Evolutionary conservation across 148 eudicot species (phyloP), one percentile per base, ranked within the genome.

Genomic region (Cornus controversa): DNA sequence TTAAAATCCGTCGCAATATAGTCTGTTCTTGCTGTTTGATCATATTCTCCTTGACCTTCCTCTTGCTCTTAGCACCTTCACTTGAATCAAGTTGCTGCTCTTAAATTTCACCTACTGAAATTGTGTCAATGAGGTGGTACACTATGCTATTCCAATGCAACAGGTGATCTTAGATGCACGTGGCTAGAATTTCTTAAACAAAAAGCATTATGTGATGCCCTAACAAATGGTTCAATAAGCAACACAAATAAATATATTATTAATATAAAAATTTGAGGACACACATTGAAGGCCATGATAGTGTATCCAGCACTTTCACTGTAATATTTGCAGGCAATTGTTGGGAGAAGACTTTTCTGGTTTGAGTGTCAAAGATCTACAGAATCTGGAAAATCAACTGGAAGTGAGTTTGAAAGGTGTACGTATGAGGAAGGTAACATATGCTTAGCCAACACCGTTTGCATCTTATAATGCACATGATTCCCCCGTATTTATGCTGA

Each of bases 271-370:
- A 13, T 36, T 74, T 64, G 37, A 75, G 45, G n/a, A 66, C 45
- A 34, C 78, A 11, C 42, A 18, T 66, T 66, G 47, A n/a, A n/a
- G 70, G 71, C 76, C 58, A 42, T 60, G 25, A 60, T 20, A 60
- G 18, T 50, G 57, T n/a, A 60, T 20, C 64, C 64, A 22, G 20
- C 24, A 60, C 64, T 60, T 60, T 6, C 25, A 60, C 34, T 16
- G 27, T 68, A 72, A 72, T 67, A 67, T 73, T 78, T 85, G 82
- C 90, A 95, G 98, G 91, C 87, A 87, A 77, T 91, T 93, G 45
- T 45, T 86, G 86, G 97, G 98, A 79, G 90, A 91, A 84, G 89
- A 89, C 53, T 91, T 94, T 68, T 90, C 96, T 75, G 94, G 94
- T 80, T 80, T 93, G 88, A 85, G 82, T 70, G 53, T 81, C 80